Percentiles rank a stretch among this genome's conserved stretches.
phyloP scores from a whole-genome alignment of 139 green algal genomes.

The Medakamo hakoo region DNA sequence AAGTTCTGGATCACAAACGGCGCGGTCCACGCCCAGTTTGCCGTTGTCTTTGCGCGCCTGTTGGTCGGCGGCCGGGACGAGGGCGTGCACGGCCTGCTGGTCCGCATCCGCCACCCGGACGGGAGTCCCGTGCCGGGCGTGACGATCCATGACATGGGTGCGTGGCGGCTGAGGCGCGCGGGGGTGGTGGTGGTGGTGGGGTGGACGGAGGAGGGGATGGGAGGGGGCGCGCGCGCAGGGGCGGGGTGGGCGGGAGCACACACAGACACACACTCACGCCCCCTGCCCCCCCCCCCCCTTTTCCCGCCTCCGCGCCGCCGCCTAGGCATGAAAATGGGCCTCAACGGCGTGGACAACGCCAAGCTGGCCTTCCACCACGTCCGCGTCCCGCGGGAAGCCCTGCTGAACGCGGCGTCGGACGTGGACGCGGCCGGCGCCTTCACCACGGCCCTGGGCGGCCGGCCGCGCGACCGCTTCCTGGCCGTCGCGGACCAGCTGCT shows the following conservation, averaged over 20 bases:
- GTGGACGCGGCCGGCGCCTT: conserved; percentile 50
- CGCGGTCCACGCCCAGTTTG: conserved; percentile 69
- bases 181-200: conserved; percentile 38
- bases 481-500: conserved; percentile 77
- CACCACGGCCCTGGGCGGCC: conserved; percentile 32
- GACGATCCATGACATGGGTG: conserved; percentile 28
- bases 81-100: conserved; percentile 81
- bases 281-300: not conserved
- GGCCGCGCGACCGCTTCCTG: conserved; percentile 56
- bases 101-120: conserved; percentile 52
- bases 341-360: conserved; percentile 80
- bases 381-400: conserved; percentile 36
- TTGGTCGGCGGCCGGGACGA: conserved; percentile 40
- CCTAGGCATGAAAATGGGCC: conserved; percentile 91
- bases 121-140: conserved; percentile 14
- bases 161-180: conserved; percentile 22
- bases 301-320: no score
- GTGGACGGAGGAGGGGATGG: conserved; percentile 54
- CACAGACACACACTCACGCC: not conserved
- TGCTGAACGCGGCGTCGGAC: conserved; percentile 58
- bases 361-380: conserved; percentile 74
- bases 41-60: conserved; percentile 74
- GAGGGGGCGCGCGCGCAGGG: conserved; percentile 1
- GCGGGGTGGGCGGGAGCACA: not conserved
- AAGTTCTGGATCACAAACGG: conserved; percentile 83